Evolutionary conservation across 192 early-diverging fungal genomes (phyloP), one percentile per base, ranked within the genome.

Genomic region (Diversispora eburnea): DNA sequence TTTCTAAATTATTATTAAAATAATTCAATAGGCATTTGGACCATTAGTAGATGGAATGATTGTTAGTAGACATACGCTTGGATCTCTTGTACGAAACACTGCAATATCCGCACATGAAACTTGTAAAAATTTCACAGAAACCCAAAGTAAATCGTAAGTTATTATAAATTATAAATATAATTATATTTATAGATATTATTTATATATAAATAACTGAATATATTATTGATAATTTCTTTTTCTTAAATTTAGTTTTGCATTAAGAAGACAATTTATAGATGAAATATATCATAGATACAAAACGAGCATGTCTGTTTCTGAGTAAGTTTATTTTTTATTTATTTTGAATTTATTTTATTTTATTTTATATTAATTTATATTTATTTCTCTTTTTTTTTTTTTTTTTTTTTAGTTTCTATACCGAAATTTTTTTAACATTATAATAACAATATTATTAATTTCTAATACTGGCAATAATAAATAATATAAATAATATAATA

Each of bases 1-100:
- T 41, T 33, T 51, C 39, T n/a, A 70, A 13, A 43, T 48, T n/a
- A 73, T n/a, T 49, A 42, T 58, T 47, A 22, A 77, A 33, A n/a
- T 71, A 42, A 20, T 61, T 65, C 39, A 39, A 54, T 78, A 88
- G 84, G 48, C 71, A 7, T 77, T 89, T 77, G 92, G 92, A 12
- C 92, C 92, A 1, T 72, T 94, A 15, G 77, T 84, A 8, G 91
- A 93, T 80, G 91, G 90, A 25, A 89, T 89, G 85, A 77, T 92
- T 6, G 83, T 93, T 3, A 87, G 83, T 64, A 77, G 89, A 15
- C 88, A 90, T 74, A 77, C 88, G 2, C 76, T 94, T 1, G 92
- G 90, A 1, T 74, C 76, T 39, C 79, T 94, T 70, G 86, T 92
- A 7, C 84, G 92, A 20, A 87, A 84, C 25, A 93, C 91, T 3